These are phyloP conservation scores for Sindora glabra DNA, from an alignment of 306 rosid species.

Conservation along the genomic window DNA sequence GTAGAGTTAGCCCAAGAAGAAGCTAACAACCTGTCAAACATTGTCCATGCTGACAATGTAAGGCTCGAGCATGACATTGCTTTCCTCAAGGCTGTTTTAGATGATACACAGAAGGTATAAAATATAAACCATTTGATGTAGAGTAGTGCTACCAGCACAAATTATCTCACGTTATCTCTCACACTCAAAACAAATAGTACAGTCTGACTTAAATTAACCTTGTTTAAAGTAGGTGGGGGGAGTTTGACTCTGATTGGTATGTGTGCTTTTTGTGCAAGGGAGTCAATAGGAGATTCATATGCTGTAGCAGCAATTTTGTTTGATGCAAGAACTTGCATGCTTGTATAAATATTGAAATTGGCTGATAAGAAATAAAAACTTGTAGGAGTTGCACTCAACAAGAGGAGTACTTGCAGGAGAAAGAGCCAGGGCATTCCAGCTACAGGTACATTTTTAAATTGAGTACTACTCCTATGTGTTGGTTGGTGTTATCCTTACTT, in stretches of 20 bases:
- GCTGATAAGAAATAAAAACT: conserved; percentile 9
- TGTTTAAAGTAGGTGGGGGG: no score
- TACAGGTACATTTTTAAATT: conserved; percentile 50
- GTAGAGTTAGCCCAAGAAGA: conserved; percentile 85
- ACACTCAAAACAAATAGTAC: no score
- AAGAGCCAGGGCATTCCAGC: conserved; percentile 84
- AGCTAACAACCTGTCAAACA: conserved; percentile 72
- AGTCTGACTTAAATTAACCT: no score
- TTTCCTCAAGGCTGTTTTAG: conserved; percentile 91
- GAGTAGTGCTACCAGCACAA: no score
- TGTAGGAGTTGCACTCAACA: conserved; percentile 87
- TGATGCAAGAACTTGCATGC: background rate
- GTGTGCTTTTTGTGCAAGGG: no score
- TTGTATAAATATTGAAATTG: background rate
- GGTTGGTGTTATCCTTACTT: no score
- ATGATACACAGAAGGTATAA: conserved; percentile 96
- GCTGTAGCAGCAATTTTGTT: background rate
- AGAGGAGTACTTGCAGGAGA: conserved; percentile 90
- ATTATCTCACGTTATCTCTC: no score
- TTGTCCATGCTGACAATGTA: conserved; percentile 86
- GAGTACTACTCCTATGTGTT: background rate
- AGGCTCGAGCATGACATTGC: conserved; percentile 95
- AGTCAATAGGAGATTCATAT: no score
- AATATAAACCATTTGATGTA: no score
- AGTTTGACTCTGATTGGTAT: no score